Base-by-base conservation (phyloP, 805 yeast species). In the Candida multigemmis region DNA sequence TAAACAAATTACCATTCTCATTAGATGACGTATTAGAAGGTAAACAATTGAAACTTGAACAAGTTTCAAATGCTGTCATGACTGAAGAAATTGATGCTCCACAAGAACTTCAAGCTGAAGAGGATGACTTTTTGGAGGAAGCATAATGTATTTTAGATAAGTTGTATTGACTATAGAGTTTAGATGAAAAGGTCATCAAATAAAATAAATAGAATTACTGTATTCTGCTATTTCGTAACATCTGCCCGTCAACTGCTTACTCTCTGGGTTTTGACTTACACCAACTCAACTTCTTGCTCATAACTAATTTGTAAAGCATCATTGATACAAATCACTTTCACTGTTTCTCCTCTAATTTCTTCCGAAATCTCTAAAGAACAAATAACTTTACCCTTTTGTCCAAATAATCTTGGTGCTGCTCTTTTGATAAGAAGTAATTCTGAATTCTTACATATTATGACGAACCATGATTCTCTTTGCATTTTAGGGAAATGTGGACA, bases 391-490 rank as follows among this genome's bases (percentile, higher is more conserved):
- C 68, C 72, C 31, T 45, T 50, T 38, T 50, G 56, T 2, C 56
- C 58, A 2, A 32, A 30, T 27, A 55, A 27, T 25, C 41, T 60
- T 3, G 91, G 91, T 14, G 81, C 76, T 4, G 85, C 79, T 42
- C 97, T 71, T 44, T 83, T 84, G 23, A 89, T 56, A 22, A 78
- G 62, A 20, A 68, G 51, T 15, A 89, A 46, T 41, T 77, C 82
- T 23, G 67, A 67, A 3, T 51, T 58, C 35, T 75, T 73, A 34
- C 70, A 57, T 7, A 77, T 39, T 25, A 89, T 69, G 7, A 77
- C 68, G 49, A 89, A 84, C 97, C 98, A 91, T 0, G 93, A 74
- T 48, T 91, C 97, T 43, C 85, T 77, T 53, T 91, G 98, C 2
- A 76, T 62, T 51, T 91, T 89, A 23, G 95, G 94, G 56, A 83